Base-by-base conservation (phyloP, 169 alveolate genomes). In the Babesia sp. region DNA sequence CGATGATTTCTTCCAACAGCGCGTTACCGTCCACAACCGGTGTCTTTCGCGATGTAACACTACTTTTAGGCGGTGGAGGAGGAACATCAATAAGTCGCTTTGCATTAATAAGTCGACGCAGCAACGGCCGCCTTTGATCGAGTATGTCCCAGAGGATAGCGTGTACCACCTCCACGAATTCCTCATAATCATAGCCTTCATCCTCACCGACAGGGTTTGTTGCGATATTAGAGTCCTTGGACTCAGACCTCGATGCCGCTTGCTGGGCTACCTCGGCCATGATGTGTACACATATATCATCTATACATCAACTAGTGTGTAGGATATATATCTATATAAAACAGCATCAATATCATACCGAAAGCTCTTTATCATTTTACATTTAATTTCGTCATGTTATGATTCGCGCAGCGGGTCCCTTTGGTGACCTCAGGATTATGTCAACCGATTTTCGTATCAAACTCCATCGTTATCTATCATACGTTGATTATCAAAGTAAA, bases 171-270 rank as follows among this genome's bases (percentile, higher is more conserved):
- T 31, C 74, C 59, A 45, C 55, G 59, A 64, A 31, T 31, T 64
- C 74, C 46, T 64, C 74, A 22, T 45, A 56, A 1, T 64, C 74
- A 64, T 64, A 64, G 4, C 74, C 74, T 48, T 64, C 74, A 11
- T 29, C 44, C 9, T 64, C 74, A 3, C 24, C 74, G 18, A 0
- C 61, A 3, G 37, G 5, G 6, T 48, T 6, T 6, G 56, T 6
- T 48, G 56, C 56, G 26, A 20, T 48, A 16, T 16, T 48, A 48
- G 56, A 48, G 56, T 48, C 56, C 31, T 6, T 6, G 8, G 56
- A 48, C 26, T 11, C 18, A 9, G 56, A 11, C 11, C 8, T 16
- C 20, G 8, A 16, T 20, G 56, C 56, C 20, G 11, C 41, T 20
- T 34, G 44, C 36, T 20, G 44, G 36, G 11, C 20, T 5, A 24